phyloP scores from a whole-genome alignment of 805 yeast genomes.

The Lipomyces starkeyi region DNA sequence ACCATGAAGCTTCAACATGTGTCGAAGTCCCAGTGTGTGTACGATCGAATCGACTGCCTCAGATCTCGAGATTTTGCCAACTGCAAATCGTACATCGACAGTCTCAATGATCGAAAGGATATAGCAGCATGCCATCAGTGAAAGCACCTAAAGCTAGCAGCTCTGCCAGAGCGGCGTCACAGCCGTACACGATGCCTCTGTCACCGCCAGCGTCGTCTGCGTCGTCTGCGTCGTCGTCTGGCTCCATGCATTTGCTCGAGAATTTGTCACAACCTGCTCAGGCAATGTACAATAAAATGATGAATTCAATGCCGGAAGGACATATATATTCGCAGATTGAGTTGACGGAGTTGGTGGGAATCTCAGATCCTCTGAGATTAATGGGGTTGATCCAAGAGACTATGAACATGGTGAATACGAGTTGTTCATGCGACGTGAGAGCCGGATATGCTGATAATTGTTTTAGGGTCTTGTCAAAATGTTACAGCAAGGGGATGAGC shows the following conservation, averaged over 20 bases:
- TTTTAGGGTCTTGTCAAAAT: conserved; percentile 69
- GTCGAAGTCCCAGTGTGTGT: neutral
- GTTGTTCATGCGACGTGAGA: conserved; percentile 51
- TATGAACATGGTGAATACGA: conserved; percentile 46
- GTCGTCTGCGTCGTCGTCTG: conserved; percentile 7
- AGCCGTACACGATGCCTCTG: conserved; percentile 18
- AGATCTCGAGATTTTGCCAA: neutral
- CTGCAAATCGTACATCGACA: neutral
- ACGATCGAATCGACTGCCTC: neutral
- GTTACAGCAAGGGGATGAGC: conserved; percentile 63
- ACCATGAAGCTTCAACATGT: conserved; percentile 6
- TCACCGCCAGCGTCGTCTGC: conserved; percentile 14
- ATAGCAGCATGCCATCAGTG: conserved; percentile 24
- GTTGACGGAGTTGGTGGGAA: conserved; percentile 57
- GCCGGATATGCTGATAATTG: conserved; percentile 54
- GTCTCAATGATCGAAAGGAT: conserved; percentile 5
- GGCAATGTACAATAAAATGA: conserved; percentile 32
- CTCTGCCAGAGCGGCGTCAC: conserved; percentile 17
- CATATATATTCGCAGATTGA: conserved; percentile 72
- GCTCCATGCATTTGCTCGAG: conserved; percentile 24
- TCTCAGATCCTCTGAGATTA: conserved; percentile 52
- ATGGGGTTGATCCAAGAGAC: conserved; percentile 55
- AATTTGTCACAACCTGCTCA: conserved; percentile 27
- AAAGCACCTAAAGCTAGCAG: conserved; percentile 19
- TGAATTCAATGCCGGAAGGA: conserved; percentile 45